phyloP scores from a whole-genome alignment of 805 yeast genomes.

The Saccharomyces jurei region DNA sequence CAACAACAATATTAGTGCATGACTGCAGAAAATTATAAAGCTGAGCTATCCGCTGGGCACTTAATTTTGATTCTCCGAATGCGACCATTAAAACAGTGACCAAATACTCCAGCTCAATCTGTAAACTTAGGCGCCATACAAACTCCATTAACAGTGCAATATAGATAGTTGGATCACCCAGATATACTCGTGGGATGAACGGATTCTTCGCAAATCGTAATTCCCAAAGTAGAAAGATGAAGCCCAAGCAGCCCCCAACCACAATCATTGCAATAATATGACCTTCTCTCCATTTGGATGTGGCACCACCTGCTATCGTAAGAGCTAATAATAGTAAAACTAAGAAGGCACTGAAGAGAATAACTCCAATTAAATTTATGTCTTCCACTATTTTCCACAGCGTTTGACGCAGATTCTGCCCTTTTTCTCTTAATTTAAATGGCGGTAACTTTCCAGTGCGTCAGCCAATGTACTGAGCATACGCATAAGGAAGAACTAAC shows the following conservation, averaged over 20 bases:
- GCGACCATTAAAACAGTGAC: slow-evolving; percentile 51
- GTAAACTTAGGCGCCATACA: slow-evolving; percentile 37
- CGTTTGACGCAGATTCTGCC: slow-evolving; percentile 8
- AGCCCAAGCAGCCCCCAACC: slow-evolving; percentile 42
- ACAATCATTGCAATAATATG: slow-evolving; percentile 52
- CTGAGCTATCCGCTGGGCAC: slow-evolving; percentile 36
- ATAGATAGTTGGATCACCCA: slow-evolving; percentile 54
- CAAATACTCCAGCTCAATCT: slow-evolving; percentile 34
- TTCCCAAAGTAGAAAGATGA: slow-evolving; percentile 45
- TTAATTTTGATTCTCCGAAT: slow-evolving; percentile 35
- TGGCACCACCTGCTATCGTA: slow-evolving; percentile 53
- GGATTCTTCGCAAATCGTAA: slow-evolving; percentile 42
- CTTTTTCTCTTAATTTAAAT: slow-evolving; percentile 22
- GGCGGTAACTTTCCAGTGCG: slow-evolving; percentile 34
- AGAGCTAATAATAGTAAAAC: slow-evolving; percentile 54
- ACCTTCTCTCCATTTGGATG: slow-evolving; percentile 42
- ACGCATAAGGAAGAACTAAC: slow-evolving; percentile 32
- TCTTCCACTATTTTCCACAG: slow-evolving; percentile 39
- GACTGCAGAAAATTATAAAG: slow-evolving; percentile 46
- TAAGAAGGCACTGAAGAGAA: slow-evolving; percentile 42
- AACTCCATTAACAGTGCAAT: slow-evolving; percentile 46
- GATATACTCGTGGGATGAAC: slow-evolving; percentile 40
- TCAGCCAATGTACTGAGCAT: slow-evolving; percentile 36
- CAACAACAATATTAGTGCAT: slow-evolving; percentile 44
- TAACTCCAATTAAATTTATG: slow-evolving; percentile 49